Evolutionary conservation across 352 stramenopile species (phyloP).

Genomic region (Pythium pectinolyticum): DNA sequence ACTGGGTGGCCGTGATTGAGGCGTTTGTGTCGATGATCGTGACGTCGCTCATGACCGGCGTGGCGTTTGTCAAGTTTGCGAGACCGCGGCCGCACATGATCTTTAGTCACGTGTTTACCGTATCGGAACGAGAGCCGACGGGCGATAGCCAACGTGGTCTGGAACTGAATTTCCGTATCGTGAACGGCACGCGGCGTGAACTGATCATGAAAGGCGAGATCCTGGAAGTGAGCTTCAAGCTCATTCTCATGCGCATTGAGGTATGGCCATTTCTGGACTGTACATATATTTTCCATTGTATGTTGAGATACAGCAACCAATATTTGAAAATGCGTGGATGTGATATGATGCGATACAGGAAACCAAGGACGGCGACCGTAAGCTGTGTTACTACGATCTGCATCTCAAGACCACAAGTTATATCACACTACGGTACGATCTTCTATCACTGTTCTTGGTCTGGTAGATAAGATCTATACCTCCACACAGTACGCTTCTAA

Average conservation of each 20-base stretch:
- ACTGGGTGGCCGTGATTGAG: constrained; percentile 52
- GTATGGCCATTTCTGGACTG: constrained; percentile 22
- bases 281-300: too few species aligned
- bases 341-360: constrained; percentile 31
- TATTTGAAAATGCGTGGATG: too few species aligned
- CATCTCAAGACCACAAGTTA: constrained; percentile 44
- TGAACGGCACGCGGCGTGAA: constrained; percentile 50
- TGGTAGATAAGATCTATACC: constrained; percentile 3
- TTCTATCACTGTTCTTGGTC: neutral
- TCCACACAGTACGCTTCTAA: neutral
- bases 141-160: constrained; percentile 8
- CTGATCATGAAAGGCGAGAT: constrained; percentile 48
- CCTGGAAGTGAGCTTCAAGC: constrained; percentile 56
- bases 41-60: constrained; percentile 56
- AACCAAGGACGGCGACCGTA: constrained; percentile 39
- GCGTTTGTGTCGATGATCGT: constrained; percentile 59
- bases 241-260: constrained; percentile 68
- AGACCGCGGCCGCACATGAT: constrained; percentile 47
- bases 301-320: too few species aligned
- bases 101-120: constrained; percentile 54
- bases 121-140: constrained; percentile 30
- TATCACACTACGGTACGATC: constrained; percentile 44
- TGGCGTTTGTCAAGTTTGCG: constrained; percentile 68
- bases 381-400: constrained; percentile 67
- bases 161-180: constrained; percentile 59